A percentile compares a stretch with the other conserved stretches of the same genome.
Evolutionary conservation across 805 yeast genomes (phyloP).

Genomic region (Ogataea zsoltii): DNA sequence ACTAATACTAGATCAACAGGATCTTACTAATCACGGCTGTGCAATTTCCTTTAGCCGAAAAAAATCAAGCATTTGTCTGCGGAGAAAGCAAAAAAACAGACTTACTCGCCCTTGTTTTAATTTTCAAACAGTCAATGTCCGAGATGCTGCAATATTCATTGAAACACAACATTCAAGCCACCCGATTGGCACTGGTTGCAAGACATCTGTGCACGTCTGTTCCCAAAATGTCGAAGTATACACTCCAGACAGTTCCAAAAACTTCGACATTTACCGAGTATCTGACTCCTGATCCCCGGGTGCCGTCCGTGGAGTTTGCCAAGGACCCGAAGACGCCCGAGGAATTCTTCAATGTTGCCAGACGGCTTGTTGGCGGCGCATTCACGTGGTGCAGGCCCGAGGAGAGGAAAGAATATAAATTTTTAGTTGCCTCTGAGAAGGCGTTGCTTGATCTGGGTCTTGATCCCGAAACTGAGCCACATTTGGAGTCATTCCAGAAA

Average conservation of each 20-base stretch:
- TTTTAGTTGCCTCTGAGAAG: conserved; percentile 55
- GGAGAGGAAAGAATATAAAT: conserved; percentile 48
- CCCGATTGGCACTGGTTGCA: conserved; percentile 13
- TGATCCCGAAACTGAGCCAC: conserved; percentile 37
- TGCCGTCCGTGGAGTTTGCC: conserved; percentile 29
- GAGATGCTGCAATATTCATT: conserved; percentile 5
- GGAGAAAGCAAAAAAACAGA: too few relatives aligned
- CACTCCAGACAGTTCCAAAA: conserved; percentile 29
- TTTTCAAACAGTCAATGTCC: not conserved
- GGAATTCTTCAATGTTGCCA: conserved; percentile 48
- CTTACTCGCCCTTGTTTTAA: too few relatives aligned
- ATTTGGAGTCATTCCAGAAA: conserved; percentile 39
- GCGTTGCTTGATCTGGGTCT: conserved; percentile 69
- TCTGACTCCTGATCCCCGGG: conserved; percentile 32
- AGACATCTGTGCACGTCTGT: conserved; percentile 10
- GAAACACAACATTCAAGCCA: conserved; percentile 1
- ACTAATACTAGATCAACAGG: too few relatives aligned
- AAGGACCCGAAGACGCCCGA: conserved; percentile 29
- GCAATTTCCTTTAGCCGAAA: too few relatives aligned
- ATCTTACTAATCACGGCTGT: too few relatives aligned
- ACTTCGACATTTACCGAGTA: conserved; percentile 30
- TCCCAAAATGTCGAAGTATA: conserved; percentile 5
- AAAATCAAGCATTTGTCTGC: too few relatives aligned
- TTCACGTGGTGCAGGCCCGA: conserved; percentile 78
- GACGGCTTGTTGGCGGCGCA: conserved; percentile 58